phyloP scores from a whole-genome alignment of 768 basidiomycete genomes.

The Paxillus rubicundulus region DNA sequence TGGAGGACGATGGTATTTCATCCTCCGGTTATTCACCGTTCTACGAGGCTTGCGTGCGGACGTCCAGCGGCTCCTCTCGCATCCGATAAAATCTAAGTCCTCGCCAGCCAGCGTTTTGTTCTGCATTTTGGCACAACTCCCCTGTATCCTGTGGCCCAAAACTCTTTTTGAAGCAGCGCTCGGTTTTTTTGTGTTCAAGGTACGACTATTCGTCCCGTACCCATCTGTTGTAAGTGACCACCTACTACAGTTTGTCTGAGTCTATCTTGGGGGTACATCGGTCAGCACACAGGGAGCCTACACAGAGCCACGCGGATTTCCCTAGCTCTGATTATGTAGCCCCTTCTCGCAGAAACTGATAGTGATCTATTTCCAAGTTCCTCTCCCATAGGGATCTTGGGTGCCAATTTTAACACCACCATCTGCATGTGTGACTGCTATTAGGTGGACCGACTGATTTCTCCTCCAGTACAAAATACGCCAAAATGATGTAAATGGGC shows the following conservation, averaged over 20 bases:
- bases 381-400: not conserved
- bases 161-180: not conserved
- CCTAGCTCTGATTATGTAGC: not conserved
- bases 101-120: not conserved
- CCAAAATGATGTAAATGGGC: not conserved
- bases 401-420: not conserved
- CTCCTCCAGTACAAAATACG: slow-evolving; percentile 18
- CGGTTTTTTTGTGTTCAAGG: not conserved
- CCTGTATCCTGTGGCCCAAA: not conserved
- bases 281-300: not conserved
- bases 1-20: not conserved
- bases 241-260: not conserved
- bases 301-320: not conserved
- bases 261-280: not conserved
- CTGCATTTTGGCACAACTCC: not conserved
- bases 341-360: not conserved
- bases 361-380: not conserved
- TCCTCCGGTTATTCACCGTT: not conserved
- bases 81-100: not conserved
- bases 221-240: not conserved
- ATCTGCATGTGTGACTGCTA: not conserved
- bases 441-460: not conserved
- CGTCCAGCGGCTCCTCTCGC: not conserved
- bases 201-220: not conserved
- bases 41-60: not conserved